Base-by-base conservation (phyloP, 2,329 filamentous ascomycete genomes). In the Dryadomyces sulphureus region DNA sequence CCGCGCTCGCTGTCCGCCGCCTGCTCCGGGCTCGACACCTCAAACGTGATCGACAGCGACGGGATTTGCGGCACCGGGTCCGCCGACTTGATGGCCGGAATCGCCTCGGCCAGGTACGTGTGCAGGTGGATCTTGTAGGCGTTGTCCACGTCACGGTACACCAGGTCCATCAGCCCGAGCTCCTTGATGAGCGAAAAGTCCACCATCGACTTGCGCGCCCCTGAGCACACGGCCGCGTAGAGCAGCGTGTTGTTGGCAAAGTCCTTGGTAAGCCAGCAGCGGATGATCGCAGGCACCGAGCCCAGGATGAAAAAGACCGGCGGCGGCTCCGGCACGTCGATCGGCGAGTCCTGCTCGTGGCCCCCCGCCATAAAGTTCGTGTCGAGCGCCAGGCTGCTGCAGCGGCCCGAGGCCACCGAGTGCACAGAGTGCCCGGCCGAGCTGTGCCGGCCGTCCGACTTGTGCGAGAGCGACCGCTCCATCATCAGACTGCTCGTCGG, bases 391-490 rank as follows among this genome's bases (percentile, higher is more conserved):
- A 96, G 70, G 62, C 89, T 95, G 61, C 89, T 95, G 45, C 85
- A 87, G 40, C 88, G 78, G 24, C 83, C 84, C 38, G 84, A 87
- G 14, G 79, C 77, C 47, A 79, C 76, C 8, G 87, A 94, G 60
- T 80, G 76, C 34, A 75, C 66, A 1, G 77, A 75, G 52, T 77
- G 73, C 38, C 87, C 87, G n/a, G 87, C 80, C 8, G 89, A 96
- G 61, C 90, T 96, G 58, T 94, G 87, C 50, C 90, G 76, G 32
- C 92, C 92, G 59, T 98, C 90, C 0, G 92, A 96, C 59, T 94
- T 94, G 69, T 96, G 88, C 11, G 92, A 98, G 16, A 87, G 74
- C 1, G 88, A 85, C 16, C 92, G 79, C 64, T 98, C 92, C 62
- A 84, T 92, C 77, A 95, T 79, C 56, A 95, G 70, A 32, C 86